Percentiles rank a stretch among this genome's conserved stretches.
Evolutionary conservation across 164 flowering plant species (phyloP).

Genomic region (Stephania yunnanensis): DNA sequence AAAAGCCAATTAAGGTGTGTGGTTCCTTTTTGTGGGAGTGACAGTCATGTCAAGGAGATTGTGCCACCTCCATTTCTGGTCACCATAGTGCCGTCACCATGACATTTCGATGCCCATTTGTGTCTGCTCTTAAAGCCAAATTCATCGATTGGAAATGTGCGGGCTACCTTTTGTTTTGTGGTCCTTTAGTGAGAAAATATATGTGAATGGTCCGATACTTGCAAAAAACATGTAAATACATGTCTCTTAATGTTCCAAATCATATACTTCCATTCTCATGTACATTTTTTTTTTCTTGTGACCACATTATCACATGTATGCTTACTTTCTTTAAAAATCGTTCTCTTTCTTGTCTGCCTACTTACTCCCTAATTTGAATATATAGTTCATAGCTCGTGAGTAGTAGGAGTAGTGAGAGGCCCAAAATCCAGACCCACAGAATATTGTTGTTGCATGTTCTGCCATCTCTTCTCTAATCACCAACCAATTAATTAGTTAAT

Average conservation of each 20-base stretch:
- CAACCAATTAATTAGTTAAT: no score
- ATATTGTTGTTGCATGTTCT: not conserved
- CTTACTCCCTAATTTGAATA: no score
- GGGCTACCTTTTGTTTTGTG: not conserved
- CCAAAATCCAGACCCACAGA: not conserved
- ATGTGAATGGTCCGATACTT: not conserved
- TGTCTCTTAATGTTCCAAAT: not conserved
- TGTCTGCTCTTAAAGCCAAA: constrained; percentile 3
- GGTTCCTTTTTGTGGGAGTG: not conserved
- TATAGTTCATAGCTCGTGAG: no score
- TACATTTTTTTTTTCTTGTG: not conserved
- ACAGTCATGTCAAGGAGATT: constrained; percentile 1
- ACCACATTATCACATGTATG: not conserved
- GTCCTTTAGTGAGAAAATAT: not conserved
- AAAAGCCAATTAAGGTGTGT: not conserved
- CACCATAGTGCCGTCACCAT: not conserved
- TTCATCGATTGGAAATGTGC: not conserved
- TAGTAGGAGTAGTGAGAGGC: not conserved
- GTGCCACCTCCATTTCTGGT: constrained; percentile 4
- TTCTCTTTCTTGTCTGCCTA: not conserved
- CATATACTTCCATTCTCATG: not conserved
- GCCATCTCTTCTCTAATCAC: not conserved
- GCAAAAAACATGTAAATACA: not conserved
- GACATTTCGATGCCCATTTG: not conserved
- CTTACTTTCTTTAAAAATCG: not conserved